phyloP scores from a whole-genome alignment of 805 yeast species.

The Jamesozyma lodderae region DNA sequence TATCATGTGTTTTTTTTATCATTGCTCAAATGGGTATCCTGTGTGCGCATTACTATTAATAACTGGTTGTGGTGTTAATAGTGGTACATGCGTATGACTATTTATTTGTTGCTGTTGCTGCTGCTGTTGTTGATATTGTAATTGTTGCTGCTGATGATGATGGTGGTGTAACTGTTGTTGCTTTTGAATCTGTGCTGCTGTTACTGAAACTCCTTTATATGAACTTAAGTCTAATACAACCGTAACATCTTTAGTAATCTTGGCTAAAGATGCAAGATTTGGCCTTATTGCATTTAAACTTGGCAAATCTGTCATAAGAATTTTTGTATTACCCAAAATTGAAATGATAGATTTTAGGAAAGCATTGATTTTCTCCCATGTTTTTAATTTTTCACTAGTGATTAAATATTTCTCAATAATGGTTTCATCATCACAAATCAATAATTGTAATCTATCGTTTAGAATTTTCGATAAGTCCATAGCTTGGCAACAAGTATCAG shows the following conservation, averaged over 20 bases:
- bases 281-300: conserved; percentile 71
- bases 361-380: conserved; percentile 80
- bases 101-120: conserved; percentile 7
- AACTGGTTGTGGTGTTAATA: conserved; percentile 17
- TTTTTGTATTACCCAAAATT: conserved; percentile 74
- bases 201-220: conserved; percentile 30
- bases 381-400: conserved; percentile 45
- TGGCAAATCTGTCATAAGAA: conserved; percentile 73
- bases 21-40: conserved; percentile 15
- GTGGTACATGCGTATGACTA: conserved; percentile 13
- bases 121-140: conserved; percentile 3
- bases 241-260: conserved; percentile 86
- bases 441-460: conserved; percentile 44
- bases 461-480: conserved; percentile 73
- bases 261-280: conserved; percentile 70
- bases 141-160: conserved; percentile 4
- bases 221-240: conserved; percentile 67
- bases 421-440: conserved; percentile 24
- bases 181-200: conserved; percentile 12
- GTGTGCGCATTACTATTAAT: conserved; percentile 1
- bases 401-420: conserved; percentile 33
- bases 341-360: conserved; percentile 77
- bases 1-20: not conserved
- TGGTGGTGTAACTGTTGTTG: conserved; percentile 12
- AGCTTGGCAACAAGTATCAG: conserved; percentile 66